Conservation (phyloP, 495 filamentous ascomycete species). For the Pseudomonodictys pantanalensis region DNA sequence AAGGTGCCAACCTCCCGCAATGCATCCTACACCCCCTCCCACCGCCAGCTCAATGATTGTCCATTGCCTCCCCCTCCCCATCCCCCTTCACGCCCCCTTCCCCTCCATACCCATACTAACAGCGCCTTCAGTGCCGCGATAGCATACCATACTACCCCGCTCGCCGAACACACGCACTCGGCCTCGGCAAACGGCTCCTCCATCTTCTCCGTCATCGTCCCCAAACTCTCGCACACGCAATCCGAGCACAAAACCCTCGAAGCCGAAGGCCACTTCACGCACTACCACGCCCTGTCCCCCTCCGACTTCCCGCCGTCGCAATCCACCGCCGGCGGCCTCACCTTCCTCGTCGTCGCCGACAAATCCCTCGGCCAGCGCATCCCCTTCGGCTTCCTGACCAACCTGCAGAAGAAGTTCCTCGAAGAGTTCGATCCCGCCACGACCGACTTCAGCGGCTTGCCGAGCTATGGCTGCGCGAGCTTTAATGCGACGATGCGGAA, state of each 20-base stretch:
- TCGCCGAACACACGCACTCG: conserved; percentile 81
- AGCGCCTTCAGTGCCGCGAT: conserved; percentile 73
- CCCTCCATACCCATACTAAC: background rate
- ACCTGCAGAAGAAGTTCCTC: conserved; percentile 86
- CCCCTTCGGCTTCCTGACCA: conserved; percentile 87
- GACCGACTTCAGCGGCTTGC: conserved; percentile 72
- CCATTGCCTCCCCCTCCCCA: too few species aligned
- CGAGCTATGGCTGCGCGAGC: conserved; percentile 82
- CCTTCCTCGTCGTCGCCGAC: conserved; percentile 80
- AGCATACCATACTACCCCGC: conserved; percentile 84
- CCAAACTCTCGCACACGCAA: conserved; percentile 79
- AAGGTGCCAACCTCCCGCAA: too few species aligned
- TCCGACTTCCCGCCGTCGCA: conserved; percentile 53
- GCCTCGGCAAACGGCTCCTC: conserved; percentile 73
- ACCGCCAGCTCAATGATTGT: too few species aligned
- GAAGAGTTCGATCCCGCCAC: conserved; percentile 62
- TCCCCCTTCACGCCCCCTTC: background rate
- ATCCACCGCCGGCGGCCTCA: conserved; percentile 69
- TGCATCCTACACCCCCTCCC: too few species aligned
- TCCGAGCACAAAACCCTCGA: conserved; percentile 93
- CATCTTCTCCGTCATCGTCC: conserved; percentile 90
- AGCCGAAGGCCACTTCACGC: conserved; percentile 84
- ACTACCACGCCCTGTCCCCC: conserved; percentile 88
- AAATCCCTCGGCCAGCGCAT: conserved; percentile 77
- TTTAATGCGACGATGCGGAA: conserved; percentile 77